A percentile compares a stretch with the other conserved stretches of the same genome.
phyloP scores from a whole-genome alignment of 345 rosid genomes.

The Eucalyptus sp. region DNA sequence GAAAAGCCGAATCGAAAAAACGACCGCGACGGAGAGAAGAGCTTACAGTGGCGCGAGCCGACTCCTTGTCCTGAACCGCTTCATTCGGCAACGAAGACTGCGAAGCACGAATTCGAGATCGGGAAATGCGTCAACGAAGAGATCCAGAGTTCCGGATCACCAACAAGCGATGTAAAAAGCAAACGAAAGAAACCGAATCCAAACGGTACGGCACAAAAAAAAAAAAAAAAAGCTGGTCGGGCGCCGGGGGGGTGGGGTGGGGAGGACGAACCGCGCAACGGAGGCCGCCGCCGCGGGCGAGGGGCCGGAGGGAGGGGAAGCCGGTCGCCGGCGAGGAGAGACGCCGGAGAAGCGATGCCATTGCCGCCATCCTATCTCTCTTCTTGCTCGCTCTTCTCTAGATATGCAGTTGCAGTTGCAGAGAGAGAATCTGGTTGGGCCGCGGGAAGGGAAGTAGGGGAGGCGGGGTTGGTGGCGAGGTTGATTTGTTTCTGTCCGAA shows the following conservation, averaged over 20 bases:
- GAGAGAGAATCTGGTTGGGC: not conserved
- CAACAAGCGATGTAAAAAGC: not conserved
- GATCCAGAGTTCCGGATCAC: not conserved
- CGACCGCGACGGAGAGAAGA: not conserved
- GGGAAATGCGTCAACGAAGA: not conserved
- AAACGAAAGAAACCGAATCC: not conserved
- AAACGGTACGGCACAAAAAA: not conserved
- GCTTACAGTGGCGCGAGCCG: constrained; percentile 52
- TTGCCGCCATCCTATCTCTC: constrained; percentile 10
- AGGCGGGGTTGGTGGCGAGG: not conserved
- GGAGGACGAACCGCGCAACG: constrained; percentile 24
- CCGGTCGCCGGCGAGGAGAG: constrained; percentile 29
- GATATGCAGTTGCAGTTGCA: not conserved
- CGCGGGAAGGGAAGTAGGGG: not conserved
- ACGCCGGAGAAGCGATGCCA: constrained; percentile 60
- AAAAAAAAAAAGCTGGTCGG: not conserved
- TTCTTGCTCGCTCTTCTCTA: not conserved
- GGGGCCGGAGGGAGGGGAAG: constrained; percentile 6
- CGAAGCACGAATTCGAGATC: not conserved
- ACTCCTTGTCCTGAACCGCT: constrained; percentile 34
- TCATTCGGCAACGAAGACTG: constrained; percentile 62
- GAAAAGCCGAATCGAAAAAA: not conserved
- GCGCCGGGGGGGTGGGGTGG: not conserved
- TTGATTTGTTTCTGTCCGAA: not conserved
- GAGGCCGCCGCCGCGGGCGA: constrained; percentile 24